Percentiles rank a stretch among this genome's conserved stretches.
These are phyloP conservation scores for Penicillium sp. DNA, from an alignment of 2,329 filamentous ascomycete genomes.

Conservation along the genomic window DNA sequence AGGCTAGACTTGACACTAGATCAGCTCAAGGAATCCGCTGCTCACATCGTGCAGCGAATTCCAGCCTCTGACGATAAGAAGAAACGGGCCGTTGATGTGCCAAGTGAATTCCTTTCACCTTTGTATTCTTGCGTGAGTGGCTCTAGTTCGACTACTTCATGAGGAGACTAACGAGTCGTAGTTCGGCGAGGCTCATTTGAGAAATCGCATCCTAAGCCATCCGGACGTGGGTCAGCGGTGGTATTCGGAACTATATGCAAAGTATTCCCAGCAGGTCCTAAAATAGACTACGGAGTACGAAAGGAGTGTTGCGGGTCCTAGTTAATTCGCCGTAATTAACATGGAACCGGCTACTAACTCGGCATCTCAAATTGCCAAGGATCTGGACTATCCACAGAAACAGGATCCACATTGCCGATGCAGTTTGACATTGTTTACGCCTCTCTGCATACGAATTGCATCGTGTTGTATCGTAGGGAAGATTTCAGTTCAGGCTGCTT, in stretches of 20 bases:
- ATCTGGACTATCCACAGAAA: neutral
- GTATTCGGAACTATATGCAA: slow-evolving; percentile 35
- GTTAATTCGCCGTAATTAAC: neutral
- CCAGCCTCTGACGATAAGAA: slow-evolving; percentile 31
- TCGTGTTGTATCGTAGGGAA: neutral
- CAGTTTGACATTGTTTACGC: neutral
- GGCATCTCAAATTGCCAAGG: neutral
- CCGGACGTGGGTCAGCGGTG: slow-evolving; percentile 37
- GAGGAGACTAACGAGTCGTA: slow-evolving; percentile 6
- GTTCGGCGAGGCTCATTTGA: slow-evolving; percentile 39
- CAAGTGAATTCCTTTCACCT: slow-evolving; percentile 38
- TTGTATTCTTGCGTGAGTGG: slow-evolving; percentile 35
- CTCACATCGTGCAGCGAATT: slow-evolving; percentile 32
- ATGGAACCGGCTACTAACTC: neutral
- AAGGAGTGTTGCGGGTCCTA: neutral
- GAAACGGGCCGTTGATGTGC: slow-evolving; percentile 35
- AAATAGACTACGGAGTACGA: slow-evolving; percentile 1
- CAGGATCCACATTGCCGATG: neutral
- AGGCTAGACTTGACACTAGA: slow-evolving; percentile 51
- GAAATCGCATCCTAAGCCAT: slow-evolving; percentile 39
- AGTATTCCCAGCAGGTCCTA: slow-evolving; percentile 28
- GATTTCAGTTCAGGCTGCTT: neutral
- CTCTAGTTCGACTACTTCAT: fast-evolving
- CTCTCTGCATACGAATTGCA: neutral
- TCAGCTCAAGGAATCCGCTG: slow-evolving; percentile 30